phyloP scores from a whole-genome alignment of 164 flowering plant genomes.

The Brasenia schreberi region DNA sequence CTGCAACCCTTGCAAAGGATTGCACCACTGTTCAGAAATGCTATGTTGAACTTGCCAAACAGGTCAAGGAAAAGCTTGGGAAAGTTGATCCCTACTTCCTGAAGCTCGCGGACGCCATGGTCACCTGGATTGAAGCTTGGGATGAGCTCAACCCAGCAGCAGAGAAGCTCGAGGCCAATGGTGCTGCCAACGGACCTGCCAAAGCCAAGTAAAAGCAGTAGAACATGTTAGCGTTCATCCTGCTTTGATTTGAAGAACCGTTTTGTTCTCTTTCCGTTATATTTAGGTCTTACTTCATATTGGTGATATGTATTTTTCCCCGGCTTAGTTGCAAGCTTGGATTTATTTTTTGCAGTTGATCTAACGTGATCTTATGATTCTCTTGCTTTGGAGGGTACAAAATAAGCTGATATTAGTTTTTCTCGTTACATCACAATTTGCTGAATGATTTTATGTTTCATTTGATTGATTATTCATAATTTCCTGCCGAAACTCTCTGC shows the following conservation, averaged over 20 bases:
- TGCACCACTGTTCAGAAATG: constrained; percentile 52
- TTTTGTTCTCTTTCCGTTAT: background rate
- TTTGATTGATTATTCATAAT: too few species aligned
- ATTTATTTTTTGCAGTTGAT: background rate
- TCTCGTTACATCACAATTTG: too few species aligned
- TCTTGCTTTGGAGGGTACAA: background rate
- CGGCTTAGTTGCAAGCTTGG: background rate
- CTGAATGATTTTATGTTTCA: too few species aligned
- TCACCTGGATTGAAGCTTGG: constrained; percentile 79
- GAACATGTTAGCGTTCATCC: background rate
- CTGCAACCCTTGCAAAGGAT: constrained; percentile 41
- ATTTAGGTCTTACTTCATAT: background rate
- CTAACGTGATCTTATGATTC: background rate
- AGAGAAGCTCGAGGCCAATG: constrained; percentile 12
- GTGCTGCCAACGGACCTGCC: constrained; percentile 17
- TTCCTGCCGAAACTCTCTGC: too few species aligned
- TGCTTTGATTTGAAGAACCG: background rate
- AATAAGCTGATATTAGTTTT: too few species aligned
- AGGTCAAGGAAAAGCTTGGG: constrained; percentile 49
- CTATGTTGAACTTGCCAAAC: constrained; percentile 60
- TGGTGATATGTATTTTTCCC: background rate
- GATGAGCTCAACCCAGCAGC: constrained; percentile 55
- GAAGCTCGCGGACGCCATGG: constrained; percentile 69
- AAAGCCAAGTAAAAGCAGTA: constrained; percentile 4
- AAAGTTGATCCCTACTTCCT: constrained; percentile 55